Base-by-base conservation (phyloP, 106 monocot genomes). In the Apostasia shenzhenica region DNA sequence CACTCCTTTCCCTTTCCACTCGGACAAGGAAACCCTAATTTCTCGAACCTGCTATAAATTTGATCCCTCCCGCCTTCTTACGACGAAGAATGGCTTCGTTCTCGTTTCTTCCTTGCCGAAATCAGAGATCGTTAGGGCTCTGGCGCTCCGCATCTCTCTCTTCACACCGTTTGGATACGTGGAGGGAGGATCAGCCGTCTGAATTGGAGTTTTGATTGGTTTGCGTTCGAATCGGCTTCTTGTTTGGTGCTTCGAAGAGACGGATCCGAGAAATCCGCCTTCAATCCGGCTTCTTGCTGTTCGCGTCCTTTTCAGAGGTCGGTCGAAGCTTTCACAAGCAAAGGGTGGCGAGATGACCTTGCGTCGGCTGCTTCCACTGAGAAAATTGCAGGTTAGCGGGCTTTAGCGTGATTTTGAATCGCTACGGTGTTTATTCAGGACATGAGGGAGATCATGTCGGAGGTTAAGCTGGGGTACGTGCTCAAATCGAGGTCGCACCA, bases 341-440 rank as follows among this genome's bases (percentile, higher is more conserved):
- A 57, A 8, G 47, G 41, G 57, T 11, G 55, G 66, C 42, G 8
- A 66, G 57, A n/a, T 5, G 3, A 45, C 13, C n/a, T 63, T 8
- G 11, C 4, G 11, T 13, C 6, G 62, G 4, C 12, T 45, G 40
- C 60, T 61, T 8, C 60, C 42, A 8, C 8, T 45, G 45, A 45
- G 4, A n/a, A 44, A 13, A 5, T 8, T 63, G 44, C 42, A 45
- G 42, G 37, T 26, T 6, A 11, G 38, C 6, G 26, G 11, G 12
- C 51, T 72, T 75, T 47, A 4, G 48, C 4, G 9, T 48, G 51
- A 67, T 41, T 48, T 69, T 55, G 87, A 85, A 87, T 82, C 86
- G 49, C 81, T 90, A 62, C 84, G 71, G 74, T 86, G 80, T 63
- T 94, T 53, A 75, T 93, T 59, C 85, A 89, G 54, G 89, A 86